Base-by-base conservation (phyloP, 352 stramenopile species). In the Phytophthora palmivora region DNA sequence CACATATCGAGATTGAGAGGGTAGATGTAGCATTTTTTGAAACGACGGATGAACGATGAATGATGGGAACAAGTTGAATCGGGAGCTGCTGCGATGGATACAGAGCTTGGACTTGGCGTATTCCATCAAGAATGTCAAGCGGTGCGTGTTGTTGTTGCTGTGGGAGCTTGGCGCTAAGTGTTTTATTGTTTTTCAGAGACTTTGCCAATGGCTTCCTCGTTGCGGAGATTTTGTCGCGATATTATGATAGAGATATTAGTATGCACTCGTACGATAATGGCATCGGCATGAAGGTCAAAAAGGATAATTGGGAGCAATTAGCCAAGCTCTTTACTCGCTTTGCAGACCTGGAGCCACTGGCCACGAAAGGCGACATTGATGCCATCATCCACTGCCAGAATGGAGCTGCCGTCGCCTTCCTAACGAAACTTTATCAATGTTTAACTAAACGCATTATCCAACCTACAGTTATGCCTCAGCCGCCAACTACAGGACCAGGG, bases 251-350 rank as follows among this genome's bases (percentile, higher is more conserved):
- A 63, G 89, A 97, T 61, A 78, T 98, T 36, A 91, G 84, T 36
- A 97, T 97, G 90, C 92, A 97, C 63, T 96, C 87, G 61, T 98
- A 91, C 68, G 89, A 98, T 69, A 98, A 97, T 49, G 92, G 92
- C 50, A 96, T 95, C 43, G 88, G 91, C 28, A 65, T 96, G 47
- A 91, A 91, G 42, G 83, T 96, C 28, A 97, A 95, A 60, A 94
- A 93, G 60, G 89, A 97, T 74, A 97, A 97, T 59, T 97, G 91
- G 91, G 86, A 93, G 42, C 91, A 97, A 63, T 68, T 97, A 24
- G 51, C 74, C 14, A 86, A 82, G 58, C 74, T 97, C 28, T 97
- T 97, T 44, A 45, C 51, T 9, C 92, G 91, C 54, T 74, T 95
- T 10, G 49, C 72, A 0, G 77, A 97, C 48, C 59, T 92, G 11